Evolutionary conservation across 371 early-diverging fungal genomes (phyloP).

Genomic region (Zopfochytrium polystomum): DNA sequence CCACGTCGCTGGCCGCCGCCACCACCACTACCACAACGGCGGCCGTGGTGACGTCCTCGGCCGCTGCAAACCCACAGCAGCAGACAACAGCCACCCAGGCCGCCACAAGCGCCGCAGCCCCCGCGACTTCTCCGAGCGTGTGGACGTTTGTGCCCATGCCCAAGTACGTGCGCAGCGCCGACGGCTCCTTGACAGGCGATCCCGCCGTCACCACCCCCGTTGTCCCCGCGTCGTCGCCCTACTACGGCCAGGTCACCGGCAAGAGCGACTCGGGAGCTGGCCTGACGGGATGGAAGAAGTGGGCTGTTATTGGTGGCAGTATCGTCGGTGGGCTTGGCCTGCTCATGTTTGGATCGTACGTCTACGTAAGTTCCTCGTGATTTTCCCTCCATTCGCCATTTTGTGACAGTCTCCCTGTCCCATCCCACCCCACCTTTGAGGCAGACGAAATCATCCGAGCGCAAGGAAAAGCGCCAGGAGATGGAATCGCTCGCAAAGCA

Average conservation of each 20-base stretch:
- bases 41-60: not conserved
- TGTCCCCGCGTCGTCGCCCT: not conserved
- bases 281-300: not conserved
- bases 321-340: not conserved
- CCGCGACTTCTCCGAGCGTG: not conserved
- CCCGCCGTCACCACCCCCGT: not conserved
- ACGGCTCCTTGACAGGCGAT: not conserved
- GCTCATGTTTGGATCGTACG: not conserved
- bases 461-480: too few species aligned
- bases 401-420: too few species aligned
- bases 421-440: too few species aligned
- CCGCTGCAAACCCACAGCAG: not conserved
- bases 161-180: not conserved
- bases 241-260: not conserved
- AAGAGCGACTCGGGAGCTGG: not conserved
- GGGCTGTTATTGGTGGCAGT: not conserved
- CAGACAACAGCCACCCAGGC: not conserved
- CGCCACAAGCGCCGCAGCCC: not conserved
- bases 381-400: not conserved
- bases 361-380: not conserved
- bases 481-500: too few species aligned
- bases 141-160: not conserved
- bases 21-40: not conserved
- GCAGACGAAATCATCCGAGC: too few species aligned
- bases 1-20: not conserved